A percentile compares a stretch with the other conserved stretches of the same genome.
phyloP scores from a whole-genome alignment of 768 basidiomycete genomes.

The Fomitopsis pulvina region DNA sequence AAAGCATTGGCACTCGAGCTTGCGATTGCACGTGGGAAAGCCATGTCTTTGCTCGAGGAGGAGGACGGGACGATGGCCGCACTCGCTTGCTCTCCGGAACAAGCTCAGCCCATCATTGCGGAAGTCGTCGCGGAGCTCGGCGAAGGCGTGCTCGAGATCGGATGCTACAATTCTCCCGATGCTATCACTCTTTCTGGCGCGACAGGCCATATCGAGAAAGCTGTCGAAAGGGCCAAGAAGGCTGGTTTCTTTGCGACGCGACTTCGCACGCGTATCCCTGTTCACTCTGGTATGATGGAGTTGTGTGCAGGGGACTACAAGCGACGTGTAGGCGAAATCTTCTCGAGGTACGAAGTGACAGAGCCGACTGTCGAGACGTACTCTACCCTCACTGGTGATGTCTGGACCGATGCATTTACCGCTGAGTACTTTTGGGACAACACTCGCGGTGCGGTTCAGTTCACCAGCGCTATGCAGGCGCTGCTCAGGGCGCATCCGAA shows the following conservation, averaged over 20 bases:
- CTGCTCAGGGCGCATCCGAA: constrained; percentile 10
- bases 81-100: constrained; percentile 26
- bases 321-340: constrained; percentile 24
- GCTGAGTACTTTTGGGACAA: constrained; percentile 37
- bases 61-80: constrained; percentile 40
- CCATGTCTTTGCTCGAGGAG: constrained; percentile 28
- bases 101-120: constrained; percentile 23
- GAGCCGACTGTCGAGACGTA: constrained; percentile 26
- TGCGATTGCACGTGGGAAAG: constrained; percentile 34
- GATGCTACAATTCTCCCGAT: constrained; percentile 33
- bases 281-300: constrained; percentile 35
- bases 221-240: constrained; percentile 22
- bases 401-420: constrained; percentile 19
- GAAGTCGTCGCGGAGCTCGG: constrained; percentile 8
- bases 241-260: constrained; percentile 29
- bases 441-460: constrained; percentile 31
- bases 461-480: constrained; percentile 27
- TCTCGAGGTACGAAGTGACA: constrained; percentile 25
- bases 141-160: constrained; percentile 28
- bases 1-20: constrained; percentile 37
- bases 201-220: constrained; percentile 17
- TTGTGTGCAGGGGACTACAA: constrained; percentile 25
- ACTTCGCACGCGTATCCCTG: constrained; percentile 30
- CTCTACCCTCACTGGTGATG: constrained; percentile 30
- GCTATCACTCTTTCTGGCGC: constrained; percentile 34